These are phyloP conservation scores for Thymus mandschuricus DNA, from an alignment of 257 asterid genomes.

Conservation along the genomic window DNA sequence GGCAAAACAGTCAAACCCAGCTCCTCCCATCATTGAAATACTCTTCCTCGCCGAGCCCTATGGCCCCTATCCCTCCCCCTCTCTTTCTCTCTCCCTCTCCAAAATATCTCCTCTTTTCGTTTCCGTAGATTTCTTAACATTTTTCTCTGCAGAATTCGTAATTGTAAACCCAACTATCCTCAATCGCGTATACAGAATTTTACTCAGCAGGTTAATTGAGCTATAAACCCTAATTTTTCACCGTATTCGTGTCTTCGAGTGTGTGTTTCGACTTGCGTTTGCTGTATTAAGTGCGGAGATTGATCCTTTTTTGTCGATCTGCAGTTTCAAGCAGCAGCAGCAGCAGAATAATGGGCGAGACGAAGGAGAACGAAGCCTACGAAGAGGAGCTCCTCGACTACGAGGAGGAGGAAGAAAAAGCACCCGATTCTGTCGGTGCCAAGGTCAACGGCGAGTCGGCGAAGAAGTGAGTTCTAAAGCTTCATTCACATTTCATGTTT, in stretches of 20 bases:
- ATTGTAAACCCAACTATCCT: background rate
- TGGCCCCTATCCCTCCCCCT: slow-evolving; percentile 28
- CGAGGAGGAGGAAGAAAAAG: slow-evolving; percentile 92
- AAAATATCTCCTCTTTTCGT: slow-evolving; percentile 15
- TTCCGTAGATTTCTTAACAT: slow-evolving; percentile 19
- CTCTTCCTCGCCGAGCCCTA: slow-evolving; percentile 25
- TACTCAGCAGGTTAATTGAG: slow-evolving; percentile 38
- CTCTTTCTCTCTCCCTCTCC: background rate
- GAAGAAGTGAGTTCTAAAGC: slow-evolving; percentile 59
- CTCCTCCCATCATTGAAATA: slow-evolving; percentile 6
- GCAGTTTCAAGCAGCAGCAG: slow-evolving; percentile 26
- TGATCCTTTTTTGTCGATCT: slow-evolving; percentile 31
- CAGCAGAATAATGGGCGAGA: slow-evolving; percentile 62
- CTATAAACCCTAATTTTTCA: background rate
- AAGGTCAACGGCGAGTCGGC: slow-evolving; percentile 87
- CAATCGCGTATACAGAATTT: background rate
- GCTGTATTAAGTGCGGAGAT: background rate
- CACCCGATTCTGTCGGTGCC: slow-evolving; percentile 57
- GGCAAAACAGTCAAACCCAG: slow-evolving; percentile 26
- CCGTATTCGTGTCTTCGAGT: background rate
- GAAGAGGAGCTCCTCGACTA: slow-evolving; percentile 97
- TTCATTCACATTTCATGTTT: background rate
- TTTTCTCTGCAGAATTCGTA: slow-evolving; percentile 43
- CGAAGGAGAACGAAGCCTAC: slow-evolving; percentile 79
- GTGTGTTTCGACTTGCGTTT: slow-evolving; percentile 5